A percentile compares a stretch with the other conserved stretches of the same genome.
phyloP scores from a whole-genome alignment of 2,329 filamentous ascomycete species.

The Aspergillus hortae region DNA sequence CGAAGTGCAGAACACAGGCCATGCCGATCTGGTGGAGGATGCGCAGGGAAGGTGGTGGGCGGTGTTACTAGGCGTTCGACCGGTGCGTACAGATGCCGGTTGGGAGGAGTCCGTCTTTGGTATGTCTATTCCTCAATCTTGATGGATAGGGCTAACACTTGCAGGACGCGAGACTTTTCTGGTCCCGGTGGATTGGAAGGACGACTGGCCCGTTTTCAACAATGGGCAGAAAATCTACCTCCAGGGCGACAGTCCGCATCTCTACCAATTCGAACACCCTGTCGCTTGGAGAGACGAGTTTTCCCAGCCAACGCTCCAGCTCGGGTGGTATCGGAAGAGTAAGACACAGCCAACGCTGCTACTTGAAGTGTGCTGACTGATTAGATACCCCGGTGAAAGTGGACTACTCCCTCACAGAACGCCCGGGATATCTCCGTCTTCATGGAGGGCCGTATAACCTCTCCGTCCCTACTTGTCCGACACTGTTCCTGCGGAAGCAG shows the following conservation, averaged over 20 bases:
- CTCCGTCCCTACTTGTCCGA: slow-evolving; percentile 48
- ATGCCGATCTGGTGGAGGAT: slow-evolving; percentile 49
- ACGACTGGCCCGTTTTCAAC: slow-evolving; percentile 54
- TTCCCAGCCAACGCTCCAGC: slow-evolving; percentile 15
- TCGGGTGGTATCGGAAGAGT: slow-evolving; percentile 40
- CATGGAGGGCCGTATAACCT: slow-evolving; percentile 53
- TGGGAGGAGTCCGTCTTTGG: slow-evolving; percentile 45
- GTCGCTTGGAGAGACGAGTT: slow-evolving; percentile 38
- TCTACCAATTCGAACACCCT: slow-evolving; percentile 14
- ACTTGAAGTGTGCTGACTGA: neutral
- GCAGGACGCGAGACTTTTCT: slow-evolving; percentile 51
- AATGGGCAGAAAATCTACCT: slow-evolving; percentile 44
- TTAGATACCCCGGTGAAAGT: slow-evolving; percentile 48
- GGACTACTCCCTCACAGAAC: slow-evolving; percentile 47
- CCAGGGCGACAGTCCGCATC: slow-evolving; percentile 14
- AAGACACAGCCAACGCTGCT: slow-evolving; percentile 17
- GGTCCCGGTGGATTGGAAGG: slow-evolving; percentile 47
- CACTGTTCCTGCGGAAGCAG: slow-evolving; percentile 55
- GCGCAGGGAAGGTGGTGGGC: slow-evolving; percentile 47
- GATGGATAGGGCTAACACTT: neutral
- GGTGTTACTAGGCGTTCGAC: slow-evolving; percentile 47
- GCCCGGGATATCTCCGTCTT: slow-evolving; percentile 45
- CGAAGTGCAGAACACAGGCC: slow-evolving; percentile 50
- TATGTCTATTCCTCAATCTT: slow-evolving; percentile 11
- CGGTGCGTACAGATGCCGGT: slow-evolving; percentile 22